Evolutionary conservation across 208 protist genomes (phyloP).

Genomic region (Crithidia mellificae): DNA sequence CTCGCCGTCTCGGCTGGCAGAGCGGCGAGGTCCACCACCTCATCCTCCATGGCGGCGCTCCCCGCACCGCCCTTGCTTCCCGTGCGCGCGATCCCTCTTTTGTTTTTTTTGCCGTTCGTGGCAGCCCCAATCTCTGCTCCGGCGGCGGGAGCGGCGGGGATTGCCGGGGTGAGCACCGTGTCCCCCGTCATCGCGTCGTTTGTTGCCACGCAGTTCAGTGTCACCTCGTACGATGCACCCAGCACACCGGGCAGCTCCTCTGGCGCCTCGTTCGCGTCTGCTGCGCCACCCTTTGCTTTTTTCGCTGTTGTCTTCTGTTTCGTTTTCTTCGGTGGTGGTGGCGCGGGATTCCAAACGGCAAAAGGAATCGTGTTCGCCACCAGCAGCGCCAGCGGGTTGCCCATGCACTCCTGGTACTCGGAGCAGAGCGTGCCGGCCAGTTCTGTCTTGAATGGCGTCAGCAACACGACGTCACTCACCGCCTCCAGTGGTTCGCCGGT

Average conservation of each 20-base stretch:
- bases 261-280: not conserved
- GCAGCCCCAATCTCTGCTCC: too few relatives aligned
- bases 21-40: not conserved
- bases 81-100: too few relatives aligned
- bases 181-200: slow-evolving; percentile 16
- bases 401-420: slow-evolving; percentile 66
- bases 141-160: not conserved
- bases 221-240: slow-evolving; percentile 33
- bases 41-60: not conserved
- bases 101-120: too few relatives aligned
- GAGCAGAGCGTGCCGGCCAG: slow-evolving; percentile 55
- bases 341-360: slow-evolving; percentile 26
- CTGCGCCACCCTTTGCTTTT: not conserved
- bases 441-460: slow-evolving; percentile 68
- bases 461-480: slow-evolving; percentile 71
- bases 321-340: slow-evolving; percentile 14
- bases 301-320: not conserved
- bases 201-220: slow-evolving; percentile 14
- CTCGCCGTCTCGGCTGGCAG: slow-evolving; percentile 16
- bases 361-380: slow-evolving; percentile 31
- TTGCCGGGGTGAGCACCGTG: slow-evolving; percentile 24
- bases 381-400: slow-evolving; percentile 50
- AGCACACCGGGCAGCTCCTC: slow-evolving; percentile 17
- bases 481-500: slow-evolving; percentile 57
- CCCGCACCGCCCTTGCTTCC: not conserved